A percentile compares a stretch with the other conserved stretches of the same genome.
These are phyloP conservation scores for Wickerhamomyces silvicola DNA, from an alignment of 805 yeast species.

Conservation along the genomic window DNA sequence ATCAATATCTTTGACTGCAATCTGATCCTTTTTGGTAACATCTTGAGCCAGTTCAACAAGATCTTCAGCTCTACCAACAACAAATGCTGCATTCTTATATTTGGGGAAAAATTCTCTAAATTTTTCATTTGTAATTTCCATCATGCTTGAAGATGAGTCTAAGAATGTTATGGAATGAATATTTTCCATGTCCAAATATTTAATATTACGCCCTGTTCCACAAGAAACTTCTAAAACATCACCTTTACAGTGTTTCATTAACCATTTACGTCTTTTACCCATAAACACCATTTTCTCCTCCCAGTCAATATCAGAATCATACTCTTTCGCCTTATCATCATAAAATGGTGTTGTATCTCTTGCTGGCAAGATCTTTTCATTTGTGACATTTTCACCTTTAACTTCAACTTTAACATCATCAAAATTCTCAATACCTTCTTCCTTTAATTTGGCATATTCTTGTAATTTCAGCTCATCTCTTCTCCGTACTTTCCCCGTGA, in stretches of 20 bases:
- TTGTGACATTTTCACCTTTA: conserved; percentile 26
- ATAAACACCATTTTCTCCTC: conserved; percentile 39
- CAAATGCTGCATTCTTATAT: conserved; percentile 72
- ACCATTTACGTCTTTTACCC: conserved; percentile 66
- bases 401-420: conserved; percentile 25
- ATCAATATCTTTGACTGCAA: conserved; percentile 20
- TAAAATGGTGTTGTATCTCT: conserved; percentile 78
- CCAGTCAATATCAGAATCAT: conserved; percentile 70
- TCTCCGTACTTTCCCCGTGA: conserved; percentile 54
- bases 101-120: conserved; percentile 63
- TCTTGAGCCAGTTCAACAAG: conserved; percentile 48
- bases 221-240: conserved; percentile 93
- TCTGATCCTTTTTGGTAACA: conserved; percentile 15
- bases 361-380: conserved; percentile 50
- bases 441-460: conserved; percentile 50
- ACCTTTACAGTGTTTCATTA: conserved; percentile 72
- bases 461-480: conserved; percentile 55
- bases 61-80: conserved; percentile 86
- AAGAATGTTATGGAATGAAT: conserved; percentile 74
- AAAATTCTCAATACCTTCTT: conserved; percentile 26
- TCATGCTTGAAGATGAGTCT: conserved; percentile 83
- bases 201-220: conserved; percentile 92
- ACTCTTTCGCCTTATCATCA: conserved; percentile 69
- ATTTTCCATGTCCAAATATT: conserved; percentile 54
- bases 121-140: conserved; percentile 69